Conservation (phyloP, 2,329 filamentous ascomycete genomes). For the Aspergillus aculeatus region DNA sequence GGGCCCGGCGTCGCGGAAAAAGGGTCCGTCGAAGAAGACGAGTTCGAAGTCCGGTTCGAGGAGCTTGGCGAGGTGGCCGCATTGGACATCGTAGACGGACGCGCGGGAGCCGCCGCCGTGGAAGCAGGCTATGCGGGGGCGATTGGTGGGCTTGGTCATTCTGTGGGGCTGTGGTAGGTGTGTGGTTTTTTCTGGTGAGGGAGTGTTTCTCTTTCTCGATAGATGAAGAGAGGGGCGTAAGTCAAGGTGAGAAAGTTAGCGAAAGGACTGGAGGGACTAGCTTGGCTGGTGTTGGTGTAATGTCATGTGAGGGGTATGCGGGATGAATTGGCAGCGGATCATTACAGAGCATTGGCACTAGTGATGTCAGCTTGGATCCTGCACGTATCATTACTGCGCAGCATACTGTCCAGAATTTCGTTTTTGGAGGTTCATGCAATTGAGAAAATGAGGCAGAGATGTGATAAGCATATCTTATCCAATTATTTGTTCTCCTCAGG, state of each 20-base stretch:
- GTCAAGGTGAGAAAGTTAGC: neutral
- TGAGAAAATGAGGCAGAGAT: no score
- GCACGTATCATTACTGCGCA: no score
- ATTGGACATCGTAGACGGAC: conserved; percentile 22
- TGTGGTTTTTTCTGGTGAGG: neutral
- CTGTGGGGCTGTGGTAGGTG: neutral
- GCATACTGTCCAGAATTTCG: no score
- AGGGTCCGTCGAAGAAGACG: conserved; percentile 24
- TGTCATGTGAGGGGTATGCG: conserved; percentile 1
- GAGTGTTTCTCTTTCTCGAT: neutral
- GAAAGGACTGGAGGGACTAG: neutral
- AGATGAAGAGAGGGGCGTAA: neutral
- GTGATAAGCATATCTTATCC: no score
- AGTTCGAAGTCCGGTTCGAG: conserved; percentile 18
- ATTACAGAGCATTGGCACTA: no score
- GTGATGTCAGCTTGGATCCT: no score
- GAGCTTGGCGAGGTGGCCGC: conserved; percentile 14
- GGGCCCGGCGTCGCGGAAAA: conserved; percentile 17
- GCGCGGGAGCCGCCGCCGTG: conserved; percentile 23
- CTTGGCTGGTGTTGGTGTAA: neutral
- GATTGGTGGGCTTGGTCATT: neutral
- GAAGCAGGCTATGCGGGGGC: conserved; percentile 25
- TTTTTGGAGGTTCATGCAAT: accelerated
- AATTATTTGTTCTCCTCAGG: no score
- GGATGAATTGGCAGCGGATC: conserved; percentile 42